Conservation (phyloP, 495 filamentous ascomycete species). For the Aspergillus diversus region DNA sequence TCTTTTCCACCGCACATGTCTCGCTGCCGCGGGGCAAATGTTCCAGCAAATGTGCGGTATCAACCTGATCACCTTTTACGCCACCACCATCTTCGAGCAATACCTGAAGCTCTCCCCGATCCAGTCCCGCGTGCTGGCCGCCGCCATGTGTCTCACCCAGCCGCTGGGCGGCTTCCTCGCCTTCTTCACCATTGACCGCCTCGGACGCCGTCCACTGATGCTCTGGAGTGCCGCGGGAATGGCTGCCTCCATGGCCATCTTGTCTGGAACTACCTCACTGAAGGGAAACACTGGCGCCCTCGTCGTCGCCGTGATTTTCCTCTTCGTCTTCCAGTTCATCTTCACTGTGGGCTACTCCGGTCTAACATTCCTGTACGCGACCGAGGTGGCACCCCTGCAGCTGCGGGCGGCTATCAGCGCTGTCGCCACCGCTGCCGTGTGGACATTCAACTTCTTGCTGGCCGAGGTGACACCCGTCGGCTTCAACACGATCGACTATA, state of each 20-base stretch:
- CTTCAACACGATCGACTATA: slow-evolving; percentile 47
- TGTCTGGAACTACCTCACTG: slow-evolving; percentile 50
- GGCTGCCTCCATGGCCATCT: slow-evolving; percentile 62
- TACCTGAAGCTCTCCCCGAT: slow-evolving; percentile 65
- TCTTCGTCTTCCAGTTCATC: slow-evolving; percentile 48
- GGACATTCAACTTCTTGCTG: slow-evolving; percentile 58
- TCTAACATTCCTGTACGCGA: slow-evolving; percentile 66
- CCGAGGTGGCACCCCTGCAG: slow-evolving; percentile 69
- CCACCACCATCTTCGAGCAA: slow-evolving; percentile 61
- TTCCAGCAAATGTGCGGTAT: slow-evolving; percentile 59
- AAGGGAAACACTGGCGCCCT: slow-evolving; percentile 37
- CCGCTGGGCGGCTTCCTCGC: slow-evolving; percentile 72
- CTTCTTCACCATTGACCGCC: slow-evolving; percentile 76
- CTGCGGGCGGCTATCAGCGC: slow-evolving; percentile 70
- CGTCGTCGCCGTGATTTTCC: slow-evolving; percentile 43
- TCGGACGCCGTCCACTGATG: slow-evolving; percentile 71
- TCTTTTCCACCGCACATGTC: slow-evolving; percentile 37
- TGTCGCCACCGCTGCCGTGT: slow-evolving; percentile 65
- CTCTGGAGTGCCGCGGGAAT: slow-evolving; percentile 56
- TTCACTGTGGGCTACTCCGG: slow-evolving; percentile 64
- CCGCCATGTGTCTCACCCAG: slow-evolving; percentile 76
- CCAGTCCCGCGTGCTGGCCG: slow-evolving; percentile 79
- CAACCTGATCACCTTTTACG: slow-evolving; percentile 65
- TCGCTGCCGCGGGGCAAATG: slow-evolving; percentile 36
- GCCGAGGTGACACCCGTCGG: slow-evolving; percentile 50